Evolutionary conservation across 1,284 basidiomycete genomes (phyloP), one percentile per base, ranked within the genome.

Genomic region (Ustilago sp.): DNA sequence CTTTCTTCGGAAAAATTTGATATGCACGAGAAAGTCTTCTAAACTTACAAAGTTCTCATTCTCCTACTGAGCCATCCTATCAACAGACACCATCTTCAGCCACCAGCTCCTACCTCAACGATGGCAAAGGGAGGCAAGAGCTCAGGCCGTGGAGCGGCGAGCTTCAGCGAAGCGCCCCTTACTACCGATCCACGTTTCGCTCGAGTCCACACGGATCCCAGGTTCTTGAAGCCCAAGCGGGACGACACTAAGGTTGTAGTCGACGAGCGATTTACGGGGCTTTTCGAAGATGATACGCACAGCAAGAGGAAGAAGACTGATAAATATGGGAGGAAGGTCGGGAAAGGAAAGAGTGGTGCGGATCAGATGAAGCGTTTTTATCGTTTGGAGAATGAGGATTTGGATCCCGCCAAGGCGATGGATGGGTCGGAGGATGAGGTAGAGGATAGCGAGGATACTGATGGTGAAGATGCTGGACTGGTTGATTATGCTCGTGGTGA

Each of bases 401-500:
- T 90, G 61, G 87, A 84, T n/a, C 87, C 88, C 28, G 87, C 88
- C 28, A 85, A 87, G 54, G 71, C 56, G 4, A 62, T 59, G 13
- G 72, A 65, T 1, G 75, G 66, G 3, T 65, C 57, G 2, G 60
- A 45, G 19, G 72, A 79, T 9, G 73, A 77, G 6, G 74, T 70
- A 13, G 70, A 79, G 9, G 61, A 57, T 0, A 43, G 62, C 28
- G 74, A 70, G 32, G 66, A 68, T 6, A 58, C 51, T n/a, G 58
- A 48, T 4, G 70, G 54, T 3, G 60, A 31, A 8, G 63, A 59
- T 17, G 59, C 48, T n/a, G 63, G 50, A 3, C 36, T 48, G 2
- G 88, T 90, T 39, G 97, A 99, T 87, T 94, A 93, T 83, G 97
- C 97, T 51, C 92, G 97, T 81, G 97, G 96, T 66, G 82, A 83